These are phyloP conservation scores for Nemania sp. DNA, from an alignment of 2,329 filamentous ascomycete genomes.

Conservation along the genomic window DNA sequence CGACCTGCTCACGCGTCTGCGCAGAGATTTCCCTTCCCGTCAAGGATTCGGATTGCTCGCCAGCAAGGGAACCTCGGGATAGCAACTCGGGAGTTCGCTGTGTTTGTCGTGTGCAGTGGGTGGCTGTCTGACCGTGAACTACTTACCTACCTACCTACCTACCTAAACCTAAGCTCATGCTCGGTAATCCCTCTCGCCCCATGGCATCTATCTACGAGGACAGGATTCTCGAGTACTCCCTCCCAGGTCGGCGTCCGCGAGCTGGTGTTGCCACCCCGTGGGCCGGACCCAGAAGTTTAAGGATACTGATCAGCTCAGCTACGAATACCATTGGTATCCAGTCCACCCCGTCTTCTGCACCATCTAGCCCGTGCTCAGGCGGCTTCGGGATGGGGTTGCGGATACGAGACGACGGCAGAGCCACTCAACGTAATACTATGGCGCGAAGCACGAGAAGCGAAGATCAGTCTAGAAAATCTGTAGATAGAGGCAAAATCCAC, in stretches of 20 bases:
- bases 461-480: neutral
- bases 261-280: slow-evolving; percentile 22
- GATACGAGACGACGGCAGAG: slow-evolving; percentile 12
- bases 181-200: slow-evolving; percentile 6
- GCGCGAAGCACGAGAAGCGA: slow-evolving; percentile 11
- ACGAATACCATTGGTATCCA: neutral
- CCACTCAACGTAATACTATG: slow-evolving; percentile 5
- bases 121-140: neutral
- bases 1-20: slow-evolving; percentile 27
- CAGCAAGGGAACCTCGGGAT: neutral
- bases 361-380: neutral
- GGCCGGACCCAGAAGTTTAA: slow-evolving; percentile 25
- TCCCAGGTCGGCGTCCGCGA: slow-evolving; percentile 14
- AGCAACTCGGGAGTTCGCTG: slow-evolving; percentile 1
- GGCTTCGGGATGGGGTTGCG: slow-evolving; percentile 8
- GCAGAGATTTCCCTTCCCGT: slow-evolving; percentile 26
- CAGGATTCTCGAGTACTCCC: too few relatives aligned
- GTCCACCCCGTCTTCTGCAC: slow-evolving; percentile 2
- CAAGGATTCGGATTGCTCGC: slow-evolving; percentile 5
- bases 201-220: too few relatives aligned
- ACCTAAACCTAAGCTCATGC: slow-evolving; percentile 7
- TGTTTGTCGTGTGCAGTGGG: neutral
- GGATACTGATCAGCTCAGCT: slow-evolving; percentile 26
- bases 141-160: neutral
- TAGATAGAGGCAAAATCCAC: neutral